These are phyloP conservation scores for Anisodus acutangulus DNA, from an alignment of 257 asterid genomes.

Conservation along the genomic window DNA sequence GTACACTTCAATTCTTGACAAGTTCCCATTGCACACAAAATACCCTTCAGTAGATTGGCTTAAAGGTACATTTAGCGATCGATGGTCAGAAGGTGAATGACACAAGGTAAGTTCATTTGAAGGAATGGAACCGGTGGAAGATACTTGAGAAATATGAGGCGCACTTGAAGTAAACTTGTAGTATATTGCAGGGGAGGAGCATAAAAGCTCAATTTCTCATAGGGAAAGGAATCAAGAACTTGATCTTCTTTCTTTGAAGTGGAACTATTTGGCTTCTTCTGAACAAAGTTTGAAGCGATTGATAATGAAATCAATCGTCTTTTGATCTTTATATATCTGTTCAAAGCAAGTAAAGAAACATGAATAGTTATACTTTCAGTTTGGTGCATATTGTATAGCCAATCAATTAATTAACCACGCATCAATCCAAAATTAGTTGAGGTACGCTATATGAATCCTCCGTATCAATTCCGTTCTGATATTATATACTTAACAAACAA, in stretches of 20 bases:
- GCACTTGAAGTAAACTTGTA: constrained; percentile 3
- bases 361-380: neutral
- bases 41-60: constrained; percentile 41
- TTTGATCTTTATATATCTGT: constrained; percentile 64
- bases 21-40: constrained; percentile 34
- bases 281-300: constrained; percentile 40
- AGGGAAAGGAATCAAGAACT: constrained; percentile 30
- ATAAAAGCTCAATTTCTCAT: constrained; percentile 34
- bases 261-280: constrained; percentile 44
- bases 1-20: constrained; percentile 35
- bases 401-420: neutral
- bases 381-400: neutral
- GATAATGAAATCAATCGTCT: constrained; percentile 52
- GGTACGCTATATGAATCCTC: neutral
- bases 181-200: constrained; percentile 37
- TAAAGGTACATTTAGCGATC: constrained; percentile 35
- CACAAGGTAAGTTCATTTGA: constrained; percentile 45
- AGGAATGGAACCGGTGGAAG: constrained; percentile 59
- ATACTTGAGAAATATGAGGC: constrained; percentile 33
- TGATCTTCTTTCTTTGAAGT: constrained; percentile 32
- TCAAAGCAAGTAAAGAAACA: constrained; percentile 28
- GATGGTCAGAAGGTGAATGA: constrained; percentile 34
- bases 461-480: neutral
- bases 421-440: neutral
- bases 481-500: too few relatives aligned